Evolutionary conservation across 768 basidiomycete species (phyloP), one percentile per base, ranked within the genome.

Genomic region (Tulasnella sp.): DNA sequence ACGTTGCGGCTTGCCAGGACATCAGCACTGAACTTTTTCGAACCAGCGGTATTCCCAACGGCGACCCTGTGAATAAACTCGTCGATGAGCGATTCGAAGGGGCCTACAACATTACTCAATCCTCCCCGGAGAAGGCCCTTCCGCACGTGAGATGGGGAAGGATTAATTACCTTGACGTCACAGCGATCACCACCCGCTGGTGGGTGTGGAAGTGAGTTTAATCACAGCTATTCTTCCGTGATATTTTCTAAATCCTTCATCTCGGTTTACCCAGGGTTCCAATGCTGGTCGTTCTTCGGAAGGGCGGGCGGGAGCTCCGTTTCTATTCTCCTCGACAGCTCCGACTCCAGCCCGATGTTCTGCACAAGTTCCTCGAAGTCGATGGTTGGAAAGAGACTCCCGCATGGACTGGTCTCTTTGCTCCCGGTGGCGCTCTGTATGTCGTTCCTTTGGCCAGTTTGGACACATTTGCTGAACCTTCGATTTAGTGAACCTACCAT

Each of bases 101-200:
- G 15, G 88, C 94, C 3, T 93, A 87, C 83, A 92, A 94, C 83
- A 84, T 88, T 80, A 88, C 91, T 6, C 48, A 29, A 23, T 23
- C 29, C 3, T 75, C 88, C 44, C 82, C 88, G 18, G 88, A 87
- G 29, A 87, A 87, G 13, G 93, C 92, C 82, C 84, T 93, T 23
- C 90, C 90, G 3, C 83, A 93, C 82, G 88, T 96, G 77, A 90
- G 89, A 78, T 96, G 92, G 88, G 95, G 90, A 73, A 90, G 95
- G 79, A 90, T 97, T 78, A 94, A 96, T 85, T 97, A 95, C 83
- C 85, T 95, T 80, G 91, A 91, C 79, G 94, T 96, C 80, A 95
- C 93, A 23, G 84, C 87, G 75, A 84, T 95, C 77, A 96, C 94
- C 77, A 94, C 94, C 2, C 92, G 92, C 82, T 97, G 95, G 95